Evolutionary conservation across 2,329 filamentous ascomycete species (phyloP), one percentile per base, ranked within the genome.

Genomic region (Fonsecaea erecta): DNA sequence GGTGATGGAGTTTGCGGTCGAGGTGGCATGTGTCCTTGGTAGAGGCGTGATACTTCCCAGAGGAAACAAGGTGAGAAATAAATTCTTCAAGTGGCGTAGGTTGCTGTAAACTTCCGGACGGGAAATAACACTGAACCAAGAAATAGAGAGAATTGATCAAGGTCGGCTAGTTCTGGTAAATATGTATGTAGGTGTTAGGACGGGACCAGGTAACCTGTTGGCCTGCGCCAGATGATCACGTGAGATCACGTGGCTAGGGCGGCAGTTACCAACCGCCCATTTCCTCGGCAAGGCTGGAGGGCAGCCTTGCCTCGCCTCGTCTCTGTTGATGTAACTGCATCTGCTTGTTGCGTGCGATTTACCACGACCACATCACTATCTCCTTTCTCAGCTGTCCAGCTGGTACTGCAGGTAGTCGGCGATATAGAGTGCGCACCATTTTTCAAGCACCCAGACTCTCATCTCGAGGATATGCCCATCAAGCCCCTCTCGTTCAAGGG

Each of bases 401-500:
- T n/a, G 4, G n/a, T 6, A 9, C 2, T 12, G 14, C 34, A 11
- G 12, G 14, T 48, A 11, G 12, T 21, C 40, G 0, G 5, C 3
- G 14, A 21, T 16, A 4, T 12, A 11, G n/a, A n/a, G 11, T 9
- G 26, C 5, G 11, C n/a, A 30, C 9, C n/a, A 12, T 14, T n/a
- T n/a, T n/a, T 9, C 24, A 18, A 35, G 6, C 7, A 4, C n/a
- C 30, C 26, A 21, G 40, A 56, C n/a, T n/a, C n/a, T 30, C 14
- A 28, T 34, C 52, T 9, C 14, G 24, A n/a, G n/a, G n/a, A 62
- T 8, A 71, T 71, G 69, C 68, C 69, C 18, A 77, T 96, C 72
- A 97, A 96, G 77, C 89, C 94, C 54, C 86, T 99, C 64, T 84
- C 88, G 55, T 99, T 99, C 84, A 99, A 99, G 81, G 95, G 95